phyloP scores from a whole-genome alignment of 75 land plant species.

The Azolla pinnata region DNA sequence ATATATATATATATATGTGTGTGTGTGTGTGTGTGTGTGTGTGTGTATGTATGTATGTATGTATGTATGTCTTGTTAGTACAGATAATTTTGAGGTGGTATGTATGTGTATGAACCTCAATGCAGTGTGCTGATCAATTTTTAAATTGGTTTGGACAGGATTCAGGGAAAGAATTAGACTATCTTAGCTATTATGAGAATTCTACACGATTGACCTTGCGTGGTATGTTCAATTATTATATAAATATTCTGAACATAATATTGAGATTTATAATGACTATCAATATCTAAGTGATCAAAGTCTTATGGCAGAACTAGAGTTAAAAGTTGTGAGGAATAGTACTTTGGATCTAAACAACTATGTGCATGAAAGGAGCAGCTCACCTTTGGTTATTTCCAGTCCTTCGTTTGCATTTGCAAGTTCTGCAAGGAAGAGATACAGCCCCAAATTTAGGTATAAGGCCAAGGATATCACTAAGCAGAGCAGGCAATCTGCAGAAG shows the following conservation, averaged over 20 bases:
- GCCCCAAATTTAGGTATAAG: background rate
- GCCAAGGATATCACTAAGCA: conserved; percentile 3
- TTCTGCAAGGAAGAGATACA: background rate
- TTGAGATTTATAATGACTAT: background rate
- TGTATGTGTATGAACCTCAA: background rate
- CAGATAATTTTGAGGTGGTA: too few relatives aligned
- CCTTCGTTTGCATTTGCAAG: conserved; percentile 2
- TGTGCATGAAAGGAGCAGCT: background rate
- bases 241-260: background rate
- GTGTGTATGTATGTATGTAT: too few relatives aligned
- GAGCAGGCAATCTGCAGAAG: conserved; percentile 7
- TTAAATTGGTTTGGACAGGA: background rate
- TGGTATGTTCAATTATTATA: background rate
- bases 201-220: background rate
- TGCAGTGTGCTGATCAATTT: background rate
- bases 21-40: too few relatives aligned
- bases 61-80: too few relatives aligned
- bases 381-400: background rate
- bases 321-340: background rate
- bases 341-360: background rate
- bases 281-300: background rate
- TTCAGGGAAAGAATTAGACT: background rate
- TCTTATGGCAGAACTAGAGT: background rate
- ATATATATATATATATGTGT: too few relatives aligned
- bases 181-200: background rate